phyloP scores from a whole-genome alignment of 768 basidiomycete genomes.

The Lactarius akahatsu region DNA sequence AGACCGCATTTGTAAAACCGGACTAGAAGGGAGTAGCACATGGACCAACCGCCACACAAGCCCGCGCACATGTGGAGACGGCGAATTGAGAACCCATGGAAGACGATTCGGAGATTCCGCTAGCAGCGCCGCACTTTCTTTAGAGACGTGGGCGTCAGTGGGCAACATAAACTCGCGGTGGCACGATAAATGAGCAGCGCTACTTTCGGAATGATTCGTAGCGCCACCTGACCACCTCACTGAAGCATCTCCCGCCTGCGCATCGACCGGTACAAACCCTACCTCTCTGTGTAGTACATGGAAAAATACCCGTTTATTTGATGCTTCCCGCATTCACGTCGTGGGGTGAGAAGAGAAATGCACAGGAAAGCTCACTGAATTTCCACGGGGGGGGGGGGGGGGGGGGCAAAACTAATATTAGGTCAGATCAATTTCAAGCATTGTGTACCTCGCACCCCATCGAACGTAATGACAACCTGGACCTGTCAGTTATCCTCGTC shows the following conservation, averaged over 20 bases:
- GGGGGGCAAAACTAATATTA: background rate
- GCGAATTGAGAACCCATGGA: no score
- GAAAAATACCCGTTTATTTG: background rate
- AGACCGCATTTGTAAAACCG: no score
- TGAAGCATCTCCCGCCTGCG: background rate
- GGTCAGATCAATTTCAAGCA: background rate
- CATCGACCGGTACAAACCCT: background rate
- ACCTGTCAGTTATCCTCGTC: background rate
- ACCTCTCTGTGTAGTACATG: background rate
- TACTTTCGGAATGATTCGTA: no score
- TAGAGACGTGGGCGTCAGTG: no score
- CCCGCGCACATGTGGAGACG: no score
- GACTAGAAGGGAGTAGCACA: no score
- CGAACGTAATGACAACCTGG: background rate
- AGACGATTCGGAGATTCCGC: no score
- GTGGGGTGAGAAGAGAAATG: background rate
- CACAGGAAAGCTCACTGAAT: background rate
- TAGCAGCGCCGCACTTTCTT: no score
- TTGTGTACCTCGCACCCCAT: background rate
- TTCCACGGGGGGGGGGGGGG: no score
- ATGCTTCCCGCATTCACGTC: background rate
- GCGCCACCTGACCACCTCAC: background rate
- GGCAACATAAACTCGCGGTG: no score
- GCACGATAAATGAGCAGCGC: no score
- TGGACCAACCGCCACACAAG: no score